Conservation (phyloP, 2,329 filamentous ascomycete species). For the Ceratocystis lukuohia region DNA sequence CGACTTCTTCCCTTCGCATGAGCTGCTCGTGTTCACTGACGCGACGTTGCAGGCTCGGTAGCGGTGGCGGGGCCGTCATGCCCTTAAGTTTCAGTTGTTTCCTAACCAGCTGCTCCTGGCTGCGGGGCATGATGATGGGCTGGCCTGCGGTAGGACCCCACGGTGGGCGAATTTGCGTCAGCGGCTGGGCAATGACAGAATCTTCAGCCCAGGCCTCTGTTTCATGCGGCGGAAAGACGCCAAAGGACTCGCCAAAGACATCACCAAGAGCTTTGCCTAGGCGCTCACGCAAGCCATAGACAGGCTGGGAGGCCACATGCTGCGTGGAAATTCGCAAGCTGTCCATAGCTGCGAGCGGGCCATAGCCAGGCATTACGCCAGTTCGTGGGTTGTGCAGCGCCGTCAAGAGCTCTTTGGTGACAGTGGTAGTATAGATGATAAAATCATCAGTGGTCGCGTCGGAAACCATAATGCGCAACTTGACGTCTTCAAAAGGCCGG, state of each 20-base stretch:
- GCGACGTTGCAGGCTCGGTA: neutral
- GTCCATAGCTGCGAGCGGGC: constrained; percentile 24
- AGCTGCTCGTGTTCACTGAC: constrained; percentile 1
- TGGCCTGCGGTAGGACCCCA: neutral
- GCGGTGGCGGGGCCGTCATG: neutral
- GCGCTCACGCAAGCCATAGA: constrained; percentile 38
- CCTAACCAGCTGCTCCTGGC: neutral
- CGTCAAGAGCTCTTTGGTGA: constrained; percentile 36
- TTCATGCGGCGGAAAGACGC: constrained; percentile 26
- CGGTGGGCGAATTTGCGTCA: constrained; percentile 3
- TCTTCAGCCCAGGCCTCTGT: constrained; percentile 9
- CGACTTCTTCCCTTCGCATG: constrained; percentile 1
- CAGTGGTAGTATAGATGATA: constrained; percentile 38
- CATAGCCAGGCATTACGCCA: constrained; percentile 14
- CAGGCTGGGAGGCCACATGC: constrained; percentile 5
- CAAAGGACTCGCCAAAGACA: constrained; percentile 36
- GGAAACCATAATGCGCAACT: constrained; percentile 38
- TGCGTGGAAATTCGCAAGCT: constrained; percentile 22
- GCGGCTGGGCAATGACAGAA: neutral
- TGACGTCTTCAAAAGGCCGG: constrained; percentile 35
- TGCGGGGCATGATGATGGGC: neutral
- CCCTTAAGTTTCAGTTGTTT: constrained; percentile 5
- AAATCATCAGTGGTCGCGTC: constrained; percentile 37
- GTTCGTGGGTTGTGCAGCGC: constrained; percentile 35
- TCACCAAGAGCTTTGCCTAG: constrained; percentile 41